Evolutionary conservation across 345 rosid species (phyloP).

Genomic region (Camelina hispida): DNA sequence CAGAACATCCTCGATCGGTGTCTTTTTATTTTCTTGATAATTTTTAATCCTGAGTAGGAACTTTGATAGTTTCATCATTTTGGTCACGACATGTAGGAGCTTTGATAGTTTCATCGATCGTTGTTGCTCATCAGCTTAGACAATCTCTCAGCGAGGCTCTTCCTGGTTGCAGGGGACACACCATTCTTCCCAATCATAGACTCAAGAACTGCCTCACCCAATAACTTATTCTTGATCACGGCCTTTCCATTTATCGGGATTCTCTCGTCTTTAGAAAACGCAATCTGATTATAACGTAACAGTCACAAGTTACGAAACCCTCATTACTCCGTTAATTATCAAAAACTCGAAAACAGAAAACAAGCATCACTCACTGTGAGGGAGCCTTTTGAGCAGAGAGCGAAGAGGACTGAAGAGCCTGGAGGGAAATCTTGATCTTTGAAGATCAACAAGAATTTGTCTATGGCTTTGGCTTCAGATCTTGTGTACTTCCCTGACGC

Average conservation of each 20-base stretch:
- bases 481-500: conserved; percentile 63
- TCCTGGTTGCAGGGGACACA: conserved; percentile 62
- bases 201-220: conserved; percentile 64
- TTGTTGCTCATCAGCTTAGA: conserved; percentile 40
- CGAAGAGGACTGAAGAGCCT: conserved; percentile 65
- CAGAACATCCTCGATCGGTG: not conserved
- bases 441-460: conserved; percentile 56
- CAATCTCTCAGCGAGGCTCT: conserved; percentile 57
- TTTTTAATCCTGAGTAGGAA: not conserved
- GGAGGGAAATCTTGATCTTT: conserved; percentile 64
- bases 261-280: conserved; percentile 58
- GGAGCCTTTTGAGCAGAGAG: conserved; percentile 53
- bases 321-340: too few relatives aligned
- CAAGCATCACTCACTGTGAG: conserved; percentile 47
- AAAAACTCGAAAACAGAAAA: too few relatives aligned
- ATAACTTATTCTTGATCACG: conserved; percentile 61
- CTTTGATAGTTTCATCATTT: not conserved
- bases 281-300: conserved; percentile 47
- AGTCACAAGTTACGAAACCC: not conserved
- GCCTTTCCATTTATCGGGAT: conserved; percentile 49
- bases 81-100: not conserved
- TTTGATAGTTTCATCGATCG: not conserved
- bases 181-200: conserved; percentile 77
- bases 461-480: conserved; percentile 66
- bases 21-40: not conserved